Conservation (phyloP, 352 stramenopile genomes). For the Phytophthora pseudosyringae region DNA sequence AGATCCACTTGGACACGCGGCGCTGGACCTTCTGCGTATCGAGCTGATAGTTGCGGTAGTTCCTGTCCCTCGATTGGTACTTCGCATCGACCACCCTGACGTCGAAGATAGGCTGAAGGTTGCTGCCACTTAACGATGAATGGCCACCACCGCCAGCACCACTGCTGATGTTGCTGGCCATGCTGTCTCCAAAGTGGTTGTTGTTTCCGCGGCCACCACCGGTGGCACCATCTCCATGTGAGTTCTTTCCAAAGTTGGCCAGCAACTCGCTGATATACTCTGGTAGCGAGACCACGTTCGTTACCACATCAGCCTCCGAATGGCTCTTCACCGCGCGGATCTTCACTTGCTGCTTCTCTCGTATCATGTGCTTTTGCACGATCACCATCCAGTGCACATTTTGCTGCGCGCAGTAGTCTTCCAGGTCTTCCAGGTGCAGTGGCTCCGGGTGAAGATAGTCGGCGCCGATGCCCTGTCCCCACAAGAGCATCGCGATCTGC, state of each 20-base stretch:
- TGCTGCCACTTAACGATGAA: conserved; percentile 7
- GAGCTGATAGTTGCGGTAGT: conserved; percentile 64
- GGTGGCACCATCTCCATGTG: conserved; percentile 21
- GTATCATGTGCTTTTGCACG: conserved; percentile 84
- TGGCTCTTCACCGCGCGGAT: conserved; percentile 75
- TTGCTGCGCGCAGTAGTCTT: conserved; percentile 83
- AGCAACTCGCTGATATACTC: conserved; percentile 72
- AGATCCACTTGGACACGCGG: conserved; percentile 89
- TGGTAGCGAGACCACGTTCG: conserved; percentile 65
- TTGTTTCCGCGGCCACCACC: conserved; percentile 35
- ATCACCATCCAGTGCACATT: conserved; percentile 87
- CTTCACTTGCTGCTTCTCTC: conserved; percentile 88
- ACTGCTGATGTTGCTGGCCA: conserved; percentile 26
- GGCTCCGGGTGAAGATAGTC: conserved; percentile 87
- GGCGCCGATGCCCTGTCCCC: conserved; percentile 70
- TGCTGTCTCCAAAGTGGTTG: conserved; percentile 34
- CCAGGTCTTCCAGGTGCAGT: conserved; percentile 80
- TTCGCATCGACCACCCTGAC: conserved; percentile 82
- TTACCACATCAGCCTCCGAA: conserved; percentile 70
- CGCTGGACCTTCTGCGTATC: conserved; percentile 84
- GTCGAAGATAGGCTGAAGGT: conserved; percentile 76
- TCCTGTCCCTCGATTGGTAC: conserved; percentile 51
- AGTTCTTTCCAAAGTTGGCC: conserved; percentile 27
- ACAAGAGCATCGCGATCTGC: conserved; percentile 82
- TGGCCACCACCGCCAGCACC: conserved; percentile 13